Percentiles rank a stretch among this genome's conserved stretches.
Conservation (phyloP, 371 early-diverging fungal genomes). For the Mortierella sp. region DNA sequence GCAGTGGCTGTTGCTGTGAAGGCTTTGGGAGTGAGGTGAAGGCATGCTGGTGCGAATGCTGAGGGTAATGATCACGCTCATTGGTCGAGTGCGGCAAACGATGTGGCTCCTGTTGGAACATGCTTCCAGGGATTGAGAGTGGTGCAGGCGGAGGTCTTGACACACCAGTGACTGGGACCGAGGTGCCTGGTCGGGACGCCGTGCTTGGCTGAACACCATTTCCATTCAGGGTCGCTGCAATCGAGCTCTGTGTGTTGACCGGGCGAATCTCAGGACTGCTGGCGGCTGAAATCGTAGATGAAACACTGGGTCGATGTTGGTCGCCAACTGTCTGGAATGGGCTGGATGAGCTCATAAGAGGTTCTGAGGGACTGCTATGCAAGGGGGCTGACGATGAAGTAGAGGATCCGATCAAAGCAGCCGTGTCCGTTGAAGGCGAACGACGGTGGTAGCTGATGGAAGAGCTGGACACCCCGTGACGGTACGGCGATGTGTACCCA, state of each 20-base stretch:
- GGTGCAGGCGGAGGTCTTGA: not conserved
- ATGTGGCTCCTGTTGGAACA: constrained; percentile 13
- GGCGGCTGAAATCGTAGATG: not conserved
- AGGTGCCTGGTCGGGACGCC: not conserved
- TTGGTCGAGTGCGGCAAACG: constrained; percentile 19
- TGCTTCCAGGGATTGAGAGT: not conserved
- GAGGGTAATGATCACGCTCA: constrained; percentile 13
- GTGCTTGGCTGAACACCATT: not conserved
- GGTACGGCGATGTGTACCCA: constrained; percentile 55
- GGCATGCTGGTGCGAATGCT: constrained; percentile 24
- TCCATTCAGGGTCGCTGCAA: constrained; percentile 4
- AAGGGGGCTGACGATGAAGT: constrained; percentile 6
- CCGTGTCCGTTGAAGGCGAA: constrained; percentile 44
- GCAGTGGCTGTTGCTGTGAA: not conserved
- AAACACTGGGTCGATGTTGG: not conserved
- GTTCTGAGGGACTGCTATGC: constrained; percentile 14
- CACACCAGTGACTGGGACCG: not conserved
- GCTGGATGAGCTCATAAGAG: not conserved
- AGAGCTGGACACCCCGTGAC: constrained; percentile 54
- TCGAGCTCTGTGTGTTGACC: not conserved
- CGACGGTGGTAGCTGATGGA: constrained; percentile 52
- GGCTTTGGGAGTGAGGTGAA: constrained; percentile 12
- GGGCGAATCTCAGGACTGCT: constrained; percentile 15
- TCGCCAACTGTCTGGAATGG: not conserved
- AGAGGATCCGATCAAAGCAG: constrained; percentile 5